A percentile compares a stretch with the other conserved stretches of the same genome.
Conservation (phyloP, 805 yeast species). For the Wickerhamomyces subpelliculosus region DNA sequence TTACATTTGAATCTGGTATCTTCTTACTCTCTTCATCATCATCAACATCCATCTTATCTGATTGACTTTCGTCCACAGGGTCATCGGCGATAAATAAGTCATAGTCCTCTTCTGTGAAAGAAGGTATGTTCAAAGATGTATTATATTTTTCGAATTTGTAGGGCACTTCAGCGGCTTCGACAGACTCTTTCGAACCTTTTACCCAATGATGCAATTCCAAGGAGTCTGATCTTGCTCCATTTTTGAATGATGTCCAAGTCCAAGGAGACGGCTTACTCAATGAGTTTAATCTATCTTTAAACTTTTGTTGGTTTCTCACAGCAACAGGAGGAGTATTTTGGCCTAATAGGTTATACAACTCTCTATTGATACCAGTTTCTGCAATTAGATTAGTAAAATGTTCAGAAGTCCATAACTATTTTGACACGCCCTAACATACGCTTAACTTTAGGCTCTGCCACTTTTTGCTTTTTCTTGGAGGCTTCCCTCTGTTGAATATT, state of each 20-base stretch:
- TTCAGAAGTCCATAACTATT: neutral
- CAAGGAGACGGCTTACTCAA: constrained; percentile 72
- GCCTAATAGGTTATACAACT: constrained; percentile 80
- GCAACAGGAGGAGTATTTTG: constrained; percentile 83
- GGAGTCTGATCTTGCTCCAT: constrained; percentile 43
- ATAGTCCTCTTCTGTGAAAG: constrained; percentile 57
- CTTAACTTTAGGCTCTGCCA: constrained; percentile 16
- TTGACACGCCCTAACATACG: constrained; percentile 4
- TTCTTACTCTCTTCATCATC: neutral
- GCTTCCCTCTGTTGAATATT: constrained; percentile 43
- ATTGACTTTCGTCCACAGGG: constrained; percentile 2
- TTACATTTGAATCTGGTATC: neutral
- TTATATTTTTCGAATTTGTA: constrained; percentile 74
- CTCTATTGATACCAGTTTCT: constrained; percentile 78
- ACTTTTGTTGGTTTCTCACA: constrained; percentile 43
- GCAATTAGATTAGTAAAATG: constrained; percentile 3
- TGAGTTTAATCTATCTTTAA: constrained; percentile 58
- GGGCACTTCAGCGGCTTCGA: constrained; percentile 28
- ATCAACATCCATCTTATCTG: neutral
- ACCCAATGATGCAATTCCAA: constrained; percentile 78
- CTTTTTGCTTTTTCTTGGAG: constrained; percentile 28
- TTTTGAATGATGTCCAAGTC: constrained; percentile 60
- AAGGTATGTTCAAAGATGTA: constrained; percentile 62
- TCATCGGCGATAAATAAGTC: constrained; percentile 37
- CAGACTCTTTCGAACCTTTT: constrained; percentile 46